phyloP scores from a whole-genome alignment of 257 asterid genomes.

The Solanum chilense region DNA sequence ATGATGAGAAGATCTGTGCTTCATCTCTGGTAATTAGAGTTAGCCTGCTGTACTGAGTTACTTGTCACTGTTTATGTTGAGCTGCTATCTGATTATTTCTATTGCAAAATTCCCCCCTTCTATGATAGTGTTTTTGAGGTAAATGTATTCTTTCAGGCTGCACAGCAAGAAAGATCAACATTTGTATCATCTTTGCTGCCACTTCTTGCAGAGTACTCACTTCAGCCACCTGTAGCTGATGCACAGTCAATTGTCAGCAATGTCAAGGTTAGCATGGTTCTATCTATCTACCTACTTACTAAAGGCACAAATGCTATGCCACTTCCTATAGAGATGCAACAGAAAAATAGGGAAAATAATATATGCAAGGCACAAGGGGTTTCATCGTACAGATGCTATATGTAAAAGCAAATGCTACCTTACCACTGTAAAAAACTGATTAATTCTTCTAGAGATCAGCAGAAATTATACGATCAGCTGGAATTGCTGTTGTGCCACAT shows the following conservation, averaged over 20 bases:
- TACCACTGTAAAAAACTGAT: not conserved
- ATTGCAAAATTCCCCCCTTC: not conserved
- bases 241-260: slow-evolving; percentile 94
- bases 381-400: not conserved
- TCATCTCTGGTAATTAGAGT: not conserved
- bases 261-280: slow-evolving; percentile 57
- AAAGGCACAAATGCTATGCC: not conserved
- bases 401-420: not conserved
- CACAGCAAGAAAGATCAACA: slow-evolving; percentile 82
- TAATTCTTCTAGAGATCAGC: not conserved
- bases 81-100: not conserved
- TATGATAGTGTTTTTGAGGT: slow-evolving; percentile 8
- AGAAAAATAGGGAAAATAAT: not conserved
- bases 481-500: not conserved
- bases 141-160: slow-evolving; percentile 57
- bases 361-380: not conserved
- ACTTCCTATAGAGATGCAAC: not conserved
- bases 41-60: not conserved
- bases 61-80: not conserved
- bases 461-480: not conserved
- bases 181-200: slow-evolving; percentile 75
- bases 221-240: slow-evolving; percentile 80
- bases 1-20: not conserved
- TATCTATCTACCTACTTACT: not conserved
- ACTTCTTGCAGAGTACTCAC: slow-evolving; percentile 92